These are phyloP conservation scores for Aspergillus alliaceus DNA, from an alignment of 2,329 filamentous ascomycete genomes.

Conservation along the genomic window DNA sequence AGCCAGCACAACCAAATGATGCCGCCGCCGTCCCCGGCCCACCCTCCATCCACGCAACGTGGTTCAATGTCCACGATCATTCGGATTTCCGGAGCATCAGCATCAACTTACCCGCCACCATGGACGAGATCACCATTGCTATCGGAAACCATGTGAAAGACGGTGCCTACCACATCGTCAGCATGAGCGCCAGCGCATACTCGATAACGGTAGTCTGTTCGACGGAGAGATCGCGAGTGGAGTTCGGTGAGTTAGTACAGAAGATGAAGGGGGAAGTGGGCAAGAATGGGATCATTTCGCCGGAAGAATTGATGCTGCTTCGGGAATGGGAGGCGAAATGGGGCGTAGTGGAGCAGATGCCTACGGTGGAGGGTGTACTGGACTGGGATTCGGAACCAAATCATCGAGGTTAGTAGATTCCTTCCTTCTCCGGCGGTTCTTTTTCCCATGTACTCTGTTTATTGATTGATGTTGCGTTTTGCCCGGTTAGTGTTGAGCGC, in stretches of 20 bases:
- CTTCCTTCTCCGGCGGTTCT: not conserved
- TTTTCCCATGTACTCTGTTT: not conserved
- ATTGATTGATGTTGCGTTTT: not conserved
- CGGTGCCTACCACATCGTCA: not conserved
- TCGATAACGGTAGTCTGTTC: not conserved
- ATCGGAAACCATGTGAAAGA: not conserved
- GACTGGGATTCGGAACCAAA: not conserved
- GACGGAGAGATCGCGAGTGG: not conserved
- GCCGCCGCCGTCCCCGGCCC: too few relatives aligned
- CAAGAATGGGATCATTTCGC: not conserved
- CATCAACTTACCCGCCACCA: not conserved
- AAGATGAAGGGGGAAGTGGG: not conserved
- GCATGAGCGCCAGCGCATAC: not conserved
- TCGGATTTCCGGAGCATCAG: not conserved
- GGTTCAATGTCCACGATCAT: not conserved
- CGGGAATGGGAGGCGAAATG: not conserved
- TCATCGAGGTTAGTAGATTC: not conserved
- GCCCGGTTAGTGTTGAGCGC: not conserved
- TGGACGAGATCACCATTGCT: not conserved
- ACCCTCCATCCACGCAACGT: not conserved
- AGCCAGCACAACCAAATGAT: not conserved
- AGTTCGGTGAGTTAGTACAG: slow-evolving; percentile 27
- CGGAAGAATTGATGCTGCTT: not conserved
- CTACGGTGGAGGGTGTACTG: not conserved
- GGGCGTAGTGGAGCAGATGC: not conserved